phyloP scores from a whole-genome alignment of 2,329 filamentous ascomycete genomes.

The Thermomyces lanuginosus region DNA sequence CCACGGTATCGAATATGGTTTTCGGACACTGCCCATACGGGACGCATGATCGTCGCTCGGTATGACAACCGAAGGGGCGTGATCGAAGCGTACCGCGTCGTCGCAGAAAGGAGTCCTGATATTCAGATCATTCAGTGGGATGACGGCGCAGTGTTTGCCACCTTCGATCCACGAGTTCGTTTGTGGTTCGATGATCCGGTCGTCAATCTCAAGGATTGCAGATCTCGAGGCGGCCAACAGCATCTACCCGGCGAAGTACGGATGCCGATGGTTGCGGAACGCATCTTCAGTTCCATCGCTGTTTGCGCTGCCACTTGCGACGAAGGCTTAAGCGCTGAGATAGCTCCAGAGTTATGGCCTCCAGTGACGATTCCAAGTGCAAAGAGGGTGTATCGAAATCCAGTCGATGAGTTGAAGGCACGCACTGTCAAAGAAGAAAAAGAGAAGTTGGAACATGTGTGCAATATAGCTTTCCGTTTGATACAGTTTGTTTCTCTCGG shows the following conservation, averaged over 20 bases:
- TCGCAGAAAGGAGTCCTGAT: constrained; percentile 40
- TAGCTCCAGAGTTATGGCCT: too few relatives aligned
- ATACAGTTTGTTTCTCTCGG: too few relatives aligned
- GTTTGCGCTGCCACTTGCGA: too few relatives aligned
- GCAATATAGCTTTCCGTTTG: too few relatives aligned
- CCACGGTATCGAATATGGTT: constrained; percentile 73
- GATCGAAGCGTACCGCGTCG: constrained; percentile 65
- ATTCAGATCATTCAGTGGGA: constrained; percentile 48
- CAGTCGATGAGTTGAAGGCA: constrained; percentile 12
- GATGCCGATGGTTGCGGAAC: constrained; percentile 15
- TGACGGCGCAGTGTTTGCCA: constrained; percentile 49
- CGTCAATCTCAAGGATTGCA: constrained; percentile 36
- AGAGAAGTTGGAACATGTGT: constrained; percentile 60
- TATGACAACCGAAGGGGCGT: constrained; percentile 57
- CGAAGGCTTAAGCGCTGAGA: too few relatives aligned
- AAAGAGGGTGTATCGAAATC: constrained; percentile 27
- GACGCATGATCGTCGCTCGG: constrained; percentile 58
- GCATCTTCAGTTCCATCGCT: constrained; percentile 51
- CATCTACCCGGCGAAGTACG: constrained; percentile 28
- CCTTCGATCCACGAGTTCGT: constrained; percentile 52
- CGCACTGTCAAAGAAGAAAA: constrained; percentile 28
- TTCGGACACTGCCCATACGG: constrained; percentile 53
- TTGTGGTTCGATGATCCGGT: constrained; percentile 63
- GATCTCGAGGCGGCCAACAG: too few relatives aligned
- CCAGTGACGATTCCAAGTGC: constrained; percentile 51